Percentiles rank a stretch among this genome's conserved stretches.
Evolutionary conservation across 306 rosid genomes (phyloP).

Genomic region (Begonia masoniana): DNA sequence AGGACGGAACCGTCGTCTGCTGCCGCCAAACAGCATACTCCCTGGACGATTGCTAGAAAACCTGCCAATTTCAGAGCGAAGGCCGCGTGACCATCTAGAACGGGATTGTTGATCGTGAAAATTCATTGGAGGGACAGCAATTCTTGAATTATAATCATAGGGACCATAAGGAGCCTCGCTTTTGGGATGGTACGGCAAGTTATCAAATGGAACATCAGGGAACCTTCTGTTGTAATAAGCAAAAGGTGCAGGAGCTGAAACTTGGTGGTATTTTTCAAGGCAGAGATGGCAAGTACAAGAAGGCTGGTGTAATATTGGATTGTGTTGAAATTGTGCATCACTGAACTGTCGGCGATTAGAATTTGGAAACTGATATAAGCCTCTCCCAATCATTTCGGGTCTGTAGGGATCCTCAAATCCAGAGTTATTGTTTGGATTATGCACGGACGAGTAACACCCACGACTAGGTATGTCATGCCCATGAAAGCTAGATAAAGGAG

Average conservation of each 20-base stretch:
- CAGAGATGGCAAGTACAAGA: constrained; percentile 73
- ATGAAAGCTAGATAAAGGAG: constrained; percentile 37
- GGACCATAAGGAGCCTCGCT: constrained; percentile 35
- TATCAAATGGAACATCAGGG: constrained; percentile 39
- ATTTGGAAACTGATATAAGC: constrained; percentile 32
- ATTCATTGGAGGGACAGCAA: constrained; percentile 6
- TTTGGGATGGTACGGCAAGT: constrained; percentile 39
- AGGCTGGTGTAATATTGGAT: constrained; percentile 48
- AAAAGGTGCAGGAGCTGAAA: constrained; percentile 25
- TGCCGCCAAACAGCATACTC: constrained; percentile 29
- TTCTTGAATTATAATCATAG: constrained; percentile 16
- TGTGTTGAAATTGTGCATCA: constrained; percentile 39
- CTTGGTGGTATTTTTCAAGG: constrained; percentile 38
- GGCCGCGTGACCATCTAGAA: constrained; percentile 51
- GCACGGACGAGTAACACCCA: constrained; percentile 44
- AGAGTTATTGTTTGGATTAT: constrained; percentile 36
- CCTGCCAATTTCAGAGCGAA: constrained; percentile 38
- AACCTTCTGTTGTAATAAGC: constrained; percentile 42
- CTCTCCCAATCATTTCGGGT: constrained; percentile 35
- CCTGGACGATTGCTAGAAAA: constrained; percentile 28
- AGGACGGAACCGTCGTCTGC: constrained; percentile 45
- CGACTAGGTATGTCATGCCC: no score
- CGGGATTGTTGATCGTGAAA: constrained; percentile 32
- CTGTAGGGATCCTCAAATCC: constrained; percentile 60
- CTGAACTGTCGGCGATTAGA: constrained; percentile 46